Conservation (phyloP, 2,329 filamentous ascomycete genomes). For the Microcera coccophila region DNA sequence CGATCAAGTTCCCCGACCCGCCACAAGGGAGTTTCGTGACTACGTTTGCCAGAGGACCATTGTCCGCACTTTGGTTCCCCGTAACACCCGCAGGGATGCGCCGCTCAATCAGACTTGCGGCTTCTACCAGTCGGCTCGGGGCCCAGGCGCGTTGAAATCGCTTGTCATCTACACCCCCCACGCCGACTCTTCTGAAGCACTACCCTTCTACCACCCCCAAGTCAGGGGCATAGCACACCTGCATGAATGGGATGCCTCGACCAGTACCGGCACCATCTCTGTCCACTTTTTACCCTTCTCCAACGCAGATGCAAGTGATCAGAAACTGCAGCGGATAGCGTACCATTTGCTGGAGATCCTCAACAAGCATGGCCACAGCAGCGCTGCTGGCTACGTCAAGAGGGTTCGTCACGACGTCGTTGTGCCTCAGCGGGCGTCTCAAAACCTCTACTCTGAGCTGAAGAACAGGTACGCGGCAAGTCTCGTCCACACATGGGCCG, state of each 20-base stretch:
- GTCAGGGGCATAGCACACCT: conserved; percentile 72
- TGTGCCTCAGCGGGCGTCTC: conserved; percentile 70
- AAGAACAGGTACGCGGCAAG: conserved; percentile 73
- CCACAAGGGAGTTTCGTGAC: conserved; percentile 17
- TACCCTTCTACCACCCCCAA: conserved; percentile 86
- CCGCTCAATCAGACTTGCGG: conserved; percentile 80
- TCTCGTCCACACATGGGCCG: conserved; percentile 74
- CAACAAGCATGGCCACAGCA: conserved; percentile 69
- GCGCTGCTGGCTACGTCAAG: conserved; percentile 67
- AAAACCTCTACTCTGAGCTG: conserved; percentile 75
- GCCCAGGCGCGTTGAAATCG: conserved; percentile 28
- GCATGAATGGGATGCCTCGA: conserved; percentile 57
- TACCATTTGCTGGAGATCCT: conserved; percentile 64
- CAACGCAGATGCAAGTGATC: conserved; percentile 24
- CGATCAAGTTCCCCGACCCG: conserved; percentile 2
- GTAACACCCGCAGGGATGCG: conserved; percentile 72
- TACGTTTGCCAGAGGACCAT: conserved; percentile 56
- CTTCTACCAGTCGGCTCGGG: conserved; percentile 49
- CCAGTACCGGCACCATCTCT: conserved; percentile 48
- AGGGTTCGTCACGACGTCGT: conserved; percentile 79
- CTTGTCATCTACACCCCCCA: conserved; percentile 76
- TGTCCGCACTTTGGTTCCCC: conserved; percentile 73
- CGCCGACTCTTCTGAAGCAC: conserved; percentile 52
- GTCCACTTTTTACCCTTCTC: conserved; percentile 57
- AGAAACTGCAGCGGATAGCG: conserved; percentile 62